These are phyloP conservation scores for Vaccinium corymbosum DNA, from an alignment of 148 eudicot genomes.

Conservation along the genomic window DNA sequence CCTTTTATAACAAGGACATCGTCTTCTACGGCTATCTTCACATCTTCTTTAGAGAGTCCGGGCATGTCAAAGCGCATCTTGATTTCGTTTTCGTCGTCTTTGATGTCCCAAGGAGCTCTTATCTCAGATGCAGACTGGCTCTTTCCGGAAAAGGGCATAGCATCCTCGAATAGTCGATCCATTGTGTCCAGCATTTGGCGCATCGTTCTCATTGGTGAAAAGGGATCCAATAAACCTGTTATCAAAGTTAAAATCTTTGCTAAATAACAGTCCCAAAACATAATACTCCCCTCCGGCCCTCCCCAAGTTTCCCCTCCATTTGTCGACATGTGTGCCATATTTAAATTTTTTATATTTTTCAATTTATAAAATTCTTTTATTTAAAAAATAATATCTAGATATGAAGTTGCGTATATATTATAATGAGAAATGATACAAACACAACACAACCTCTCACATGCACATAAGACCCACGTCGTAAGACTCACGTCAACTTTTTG, in stretches of 20 bases:
- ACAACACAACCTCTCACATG: too few species aligned
- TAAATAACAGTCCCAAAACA: neutral
- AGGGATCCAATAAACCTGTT: constrained; percentile 63
- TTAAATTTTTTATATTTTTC: too few species aligned
- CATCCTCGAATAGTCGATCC: constrained; percentile 69
- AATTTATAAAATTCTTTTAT: too few species aligned
- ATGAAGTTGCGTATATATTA: too few species aligned
- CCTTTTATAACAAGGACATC: constrained; percentile 59
- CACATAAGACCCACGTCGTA: too few species aligned
- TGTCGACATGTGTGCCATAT: too few species aligned
- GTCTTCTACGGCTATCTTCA: constrained; percentile 53
- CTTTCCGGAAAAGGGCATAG: constrained; percentile 28
- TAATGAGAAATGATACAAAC: too few species aligned
- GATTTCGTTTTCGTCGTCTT: constrained; percentile 62
- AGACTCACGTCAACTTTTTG: too few species aligned
- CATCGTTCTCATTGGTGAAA: constrained; percentile 80
- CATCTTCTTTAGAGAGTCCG: constrained; percentile 66
- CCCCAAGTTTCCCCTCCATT: too few species aligned
- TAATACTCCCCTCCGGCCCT: too few species aligned
- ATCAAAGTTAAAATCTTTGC: neutral
- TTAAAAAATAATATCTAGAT: too few species aligned
- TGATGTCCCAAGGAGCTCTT: constrained; percentile 76
- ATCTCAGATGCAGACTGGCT: constrained; percentile 29
- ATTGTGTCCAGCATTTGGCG: constrained; percentile 76
- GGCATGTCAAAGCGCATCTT: constrained; percentile 92